phyloP scores from a whole-genome alignment of 1,284 basidiomycete genomes.

The Ganoderma meredithae region DNA sequence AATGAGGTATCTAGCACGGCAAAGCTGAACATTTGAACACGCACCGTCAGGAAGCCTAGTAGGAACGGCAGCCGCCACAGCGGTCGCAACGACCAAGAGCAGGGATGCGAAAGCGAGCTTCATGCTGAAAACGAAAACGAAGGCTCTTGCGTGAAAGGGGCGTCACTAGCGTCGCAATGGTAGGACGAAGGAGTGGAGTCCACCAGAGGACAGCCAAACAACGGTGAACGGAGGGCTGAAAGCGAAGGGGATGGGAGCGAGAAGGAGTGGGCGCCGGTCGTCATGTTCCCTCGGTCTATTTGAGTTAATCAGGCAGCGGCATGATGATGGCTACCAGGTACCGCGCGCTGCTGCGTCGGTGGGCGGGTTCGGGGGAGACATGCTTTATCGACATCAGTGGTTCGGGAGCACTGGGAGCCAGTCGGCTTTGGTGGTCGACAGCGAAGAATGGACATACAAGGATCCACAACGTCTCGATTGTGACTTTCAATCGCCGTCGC shows the following conservation, averaged over 20 bases:
- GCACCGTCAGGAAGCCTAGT: slow-evolving; percentile 16
- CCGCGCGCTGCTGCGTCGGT: not conserved
- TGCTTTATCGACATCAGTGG: not conserved
- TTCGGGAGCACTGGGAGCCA: not conserved
- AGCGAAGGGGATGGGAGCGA: slow-evolving; percentile 21
- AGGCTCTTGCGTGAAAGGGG: not conserved
- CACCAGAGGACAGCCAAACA: slow-evolving; percentile 15
- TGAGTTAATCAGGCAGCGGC: slow-evolving; percentile 22
- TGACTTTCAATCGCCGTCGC: not conserved
- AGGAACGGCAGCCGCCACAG: slow-evolving; percentile 17
- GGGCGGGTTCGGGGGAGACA: not conserved
- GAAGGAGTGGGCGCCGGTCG: slow-evolving; percentile 30
- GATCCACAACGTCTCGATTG: slow-evolving; percentile 15
- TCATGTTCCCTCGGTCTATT: slow-evolving; percentile 9
- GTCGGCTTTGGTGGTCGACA: slow-evolving; percentile 3
- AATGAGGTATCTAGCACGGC: not conserved
- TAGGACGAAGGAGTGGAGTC: slow-evolving; percentile 30
- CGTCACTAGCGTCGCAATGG: slow-evolving; percentile 3
- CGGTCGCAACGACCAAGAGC: slow-evolving; percentile 13
- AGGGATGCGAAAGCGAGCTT: slow-evolving; percentile 19
- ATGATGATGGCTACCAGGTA: slow-evolving; percentile 3
- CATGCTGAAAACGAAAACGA: slow-evolving; percentile 16
- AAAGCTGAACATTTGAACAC: not conserved
- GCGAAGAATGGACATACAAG: slow-evolving; percentile 25
- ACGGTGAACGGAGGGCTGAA: slow-evolving; percentile 8